Base-by-base conservation (phyloP, 108 stramenopile genomes). In the Thalassiosira profunda region DNA sequence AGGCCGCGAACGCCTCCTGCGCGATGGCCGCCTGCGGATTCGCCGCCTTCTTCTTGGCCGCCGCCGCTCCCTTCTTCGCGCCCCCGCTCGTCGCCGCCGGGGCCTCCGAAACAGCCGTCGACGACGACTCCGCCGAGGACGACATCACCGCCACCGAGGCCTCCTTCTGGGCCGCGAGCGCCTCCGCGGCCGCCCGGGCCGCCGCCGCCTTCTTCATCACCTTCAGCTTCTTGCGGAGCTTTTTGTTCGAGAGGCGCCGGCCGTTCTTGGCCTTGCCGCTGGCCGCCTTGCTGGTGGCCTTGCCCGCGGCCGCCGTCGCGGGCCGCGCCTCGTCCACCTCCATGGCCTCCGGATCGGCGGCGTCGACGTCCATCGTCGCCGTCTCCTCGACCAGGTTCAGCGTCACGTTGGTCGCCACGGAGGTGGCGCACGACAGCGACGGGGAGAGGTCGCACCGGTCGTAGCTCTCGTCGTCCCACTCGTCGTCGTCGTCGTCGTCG, bases 201-300 rank as follows among this genome's bases (percentile, higher is more conserved):
- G 83, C 87, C 4, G 83, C 79, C 20, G 83, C 85, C 61, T 91
- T 91, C 60, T 88, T 91, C 81, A 87, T 41, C 61, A 70, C 81
- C 57, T 88, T 91, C 20, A 88, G 25, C 59, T 76, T 84, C 71
- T 83, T 88, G 31, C 84, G 60, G 11, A 80, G 57, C 70, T 88
- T 88, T 56, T 88, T 88, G 83, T 88, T 88, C 10, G 84, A 88
- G 37, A 76, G 54, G 14, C 86, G 81, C 59, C 88, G 66, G 40
- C 73, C 73, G 18, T 33, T 72, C 26, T 55, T 53, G 47, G 45
- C 36, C 38, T 63, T 31, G 61, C 18, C 43, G 42, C 12, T 21
- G 61, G 17, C 31, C 10, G 8, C 36, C 20, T 70, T 48, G 47
- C 35, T 49, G 45, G 11, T 24, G 28, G 36, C 17, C 28, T 65